phyloP scores from a whole-genome alignment of 345 rosid species.

The Brassica rapa region DNA sequence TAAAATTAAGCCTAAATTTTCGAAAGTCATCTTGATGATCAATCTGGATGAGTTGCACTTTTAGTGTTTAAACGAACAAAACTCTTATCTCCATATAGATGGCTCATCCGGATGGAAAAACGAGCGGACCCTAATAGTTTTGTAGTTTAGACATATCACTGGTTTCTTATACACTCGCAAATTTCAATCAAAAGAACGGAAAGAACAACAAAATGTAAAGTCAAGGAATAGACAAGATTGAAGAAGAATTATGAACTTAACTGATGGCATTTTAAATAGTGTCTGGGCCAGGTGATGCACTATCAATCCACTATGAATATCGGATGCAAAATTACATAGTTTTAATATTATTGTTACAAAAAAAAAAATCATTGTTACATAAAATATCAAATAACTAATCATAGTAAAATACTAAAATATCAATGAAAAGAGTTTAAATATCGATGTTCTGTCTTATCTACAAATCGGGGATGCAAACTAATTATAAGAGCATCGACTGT shows the following conservation, averaged over 20 bases:
- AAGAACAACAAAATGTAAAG: background rate
- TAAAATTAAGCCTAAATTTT: too few relatives aligned
- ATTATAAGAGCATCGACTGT: too few relatives aligned
- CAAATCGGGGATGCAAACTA: background rate
- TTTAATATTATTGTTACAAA: too few relatives aligned
- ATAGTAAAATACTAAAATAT: background rate
- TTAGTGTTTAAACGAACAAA: too few relatives aligned
- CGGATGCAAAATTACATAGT: background rate
- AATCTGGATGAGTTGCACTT: too few relatives aligned
- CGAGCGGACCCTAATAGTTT: too few relatives aligned
- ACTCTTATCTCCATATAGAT: too few relatives aligned
- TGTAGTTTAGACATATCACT: too few relatives aligned
- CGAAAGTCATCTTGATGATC: too few relatives aligned
- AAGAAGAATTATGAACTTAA: background rate
- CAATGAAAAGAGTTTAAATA: background rate
- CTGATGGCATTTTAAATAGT: background rate
- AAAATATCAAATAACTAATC: background rate
- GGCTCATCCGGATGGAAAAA: too few relatives aligned
- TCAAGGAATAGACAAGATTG: background rate
- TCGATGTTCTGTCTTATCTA: background rate
- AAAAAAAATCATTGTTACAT: too few relatives aligned
- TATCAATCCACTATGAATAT: background rate
- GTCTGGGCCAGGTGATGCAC: background rate
- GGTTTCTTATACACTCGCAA: background rate
- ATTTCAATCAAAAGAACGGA: background rate